A percentile compares a stretch with the other conserved stretches of the same genome.
Conservation (phyloP, 345 rosid species). For the Hypericum androsaemum region DNA sequence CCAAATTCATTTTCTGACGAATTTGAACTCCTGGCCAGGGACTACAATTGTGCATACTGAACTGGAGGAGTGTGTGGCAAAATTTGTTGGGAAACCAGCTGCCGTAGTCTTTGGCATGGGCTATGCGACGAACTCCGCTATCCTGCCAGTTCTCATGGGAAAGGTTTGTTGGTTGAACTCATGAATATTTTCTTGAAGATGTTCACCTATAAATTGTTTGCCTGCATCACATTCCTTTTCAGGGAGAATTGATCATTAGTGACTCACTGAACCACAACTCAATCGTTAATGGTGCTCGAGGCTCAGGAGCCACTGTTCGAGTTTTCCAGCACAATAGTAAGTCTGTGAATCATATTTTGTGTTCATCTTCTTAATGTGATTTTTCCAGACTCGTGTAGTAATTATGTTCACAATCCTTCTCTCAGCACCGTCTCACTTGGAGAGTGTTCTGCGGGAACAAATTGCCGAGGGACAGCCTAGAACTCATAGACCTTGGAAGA, state of each 20-base stretch:
- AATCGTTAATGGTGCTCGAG: constrained; percentile 92
- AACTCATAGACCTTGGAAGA: constrained; percentile 94
- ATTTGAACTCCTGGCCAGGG: constrained; percentile 30
- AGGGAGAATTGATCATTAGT: constrained; percentile 89
- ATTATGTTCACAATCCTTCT: constrained; percentile 10
- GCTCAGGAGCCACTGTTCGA: constrained; percentile 88
- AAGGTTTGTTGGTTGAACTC: constrained; percentile 39
- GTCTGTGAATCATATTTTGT: constrained; percentile 11
- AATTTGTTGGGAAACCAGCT: constrained; percentile 84
- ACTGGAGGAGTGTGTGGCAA: constrained; percentile 73
- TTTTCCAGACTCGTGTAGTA: no score
- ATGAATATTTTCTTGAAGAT: background rate
- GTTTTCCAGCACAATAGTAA: constrained; percentile 94
- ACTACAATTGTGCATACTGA: constrained; percentile 66
- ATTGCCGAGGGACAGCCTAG: constrained; percentile 89
- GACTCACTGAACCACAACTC: constrained; percentile 97
- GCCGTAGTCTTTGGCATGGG: constrained; percentile 91
- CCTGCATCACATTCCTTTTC: constrained; percentile 10
- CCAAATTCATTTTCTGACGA: constrained; percentile 1
- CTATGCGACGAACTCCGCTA: constrained; percentile 71
- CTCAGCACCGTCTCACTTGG: constrained; percentile 87
- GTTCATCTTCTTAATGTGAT: background rate
- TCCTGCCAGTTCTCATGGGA: constrained; percentile 80
- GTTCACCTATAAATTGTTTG: background rate
- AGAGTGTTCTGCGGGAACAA: constrained; percentile 83